Conservation (phyloP, 345 rosid species). For the Geranium brycei region DNA sequence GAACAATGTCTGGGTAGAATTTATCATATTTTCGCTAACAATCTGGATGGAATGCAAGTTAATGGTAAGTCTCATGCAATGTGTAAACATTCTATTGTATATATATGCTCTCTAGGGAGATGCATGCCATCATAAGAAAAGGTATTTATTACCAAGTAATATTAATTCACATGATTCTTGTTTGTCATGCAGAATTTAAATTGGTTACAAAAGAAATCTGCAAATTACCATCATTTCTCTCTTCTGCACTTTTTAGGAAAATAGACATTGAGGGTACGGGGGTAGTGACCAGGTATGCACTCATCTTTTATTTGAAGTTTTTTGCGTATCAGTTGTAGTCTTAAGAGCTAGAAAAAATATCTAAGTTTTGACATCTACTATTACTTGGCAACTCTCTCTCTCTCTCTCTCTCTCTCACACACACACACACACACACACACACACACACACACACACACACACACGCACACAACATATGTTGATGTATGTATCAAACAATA, state of each 20-base stretch:
- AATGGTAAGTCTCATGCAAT: conserved; percentile 29
- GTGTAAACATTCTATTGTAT: no score
- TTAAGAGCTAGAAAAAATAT: no score
- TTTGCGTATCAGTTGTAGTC: no score
- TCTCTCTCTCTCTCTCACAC: neutral
- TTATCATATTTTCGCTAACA: conserved; percentile 62
- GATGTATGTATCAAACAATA: no score
- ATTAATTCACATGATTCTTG: neutral
- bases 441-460: no score
- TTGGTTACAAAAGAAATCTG: conserved; percentile 71
- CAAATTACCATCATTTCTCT: conserved; percentile 86
- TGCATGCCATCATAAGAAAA: neutral
- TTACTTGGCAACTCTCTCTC: neutral
- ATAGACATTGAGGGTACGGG: conserved; percentile 57
- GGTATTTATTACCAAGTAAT: conserved; percentile 2
- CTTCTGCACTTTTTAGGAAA: conserved; percentile 55
- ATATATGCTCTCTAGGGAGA: neutral
- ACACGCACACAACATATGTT: no score
- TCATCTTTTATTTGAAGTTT: neutral
- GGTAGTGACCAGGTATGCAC: conserved; percentile 53
- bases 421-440: no score
- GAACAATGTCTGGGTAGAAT: conserved; percentile 59
- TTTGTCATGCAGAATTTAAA: conserved; percentile 38
- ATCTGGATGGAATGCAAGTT: conserved; percentile 54
- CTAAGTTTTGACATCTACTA: neutral